These are phyloP conservation scores for Claviceps africana DNA, from an alignment of 2,329 filamentous ascomycete genomes.

Conservation along the genomic window DNA sequence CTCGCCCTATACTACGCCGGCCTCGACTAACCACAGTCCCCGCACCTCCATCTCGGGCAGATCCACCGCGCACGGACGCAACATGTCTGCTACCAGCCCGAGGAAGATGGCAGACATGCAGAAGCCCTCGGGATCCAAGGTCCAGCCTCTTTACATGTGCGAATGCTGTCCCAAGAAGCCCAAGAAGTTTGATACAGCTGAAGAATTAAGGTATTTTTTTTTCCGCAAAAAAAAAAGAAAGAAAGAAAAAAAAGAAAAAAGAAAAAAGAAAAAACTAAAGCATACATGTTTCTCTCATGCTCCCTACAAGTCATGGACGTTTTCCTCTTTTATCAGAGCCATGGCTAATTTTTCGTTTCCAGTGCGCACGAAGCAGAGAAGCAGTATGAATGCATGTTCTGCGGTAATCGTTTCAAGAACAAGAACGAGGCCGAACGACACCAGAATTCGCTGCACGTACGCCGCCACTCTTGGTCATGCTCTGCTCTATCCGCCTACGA, in stretches of 20 bases:
- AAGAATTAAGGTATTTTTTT: constrained; percentile 82
- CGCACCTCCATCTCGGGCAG: constrained; percentile 29
- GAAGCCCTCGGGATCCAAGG: constrained; percentile 32
- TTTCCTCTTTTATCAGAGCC: too few relatives aligned
- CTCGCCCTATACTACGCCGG: constrained; percentile 35
- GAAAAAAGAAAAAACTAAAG: too few relatives aligned
- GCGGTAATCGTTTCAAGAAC: constrained; percentile 94
- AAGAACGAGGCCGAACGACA: constrained; percentile 97
- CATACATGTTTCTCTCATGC: too few relatives aligned
- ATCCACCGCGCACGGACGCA: constrained; percentile 29
- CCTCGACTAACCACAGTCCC: constrained; percentile 36
- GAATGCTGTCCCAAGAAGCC: constrained; percentile 96
- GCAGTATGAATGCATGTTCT: constrained; percentile 87
- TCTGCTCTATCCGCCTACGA: constrained; percentile 66
- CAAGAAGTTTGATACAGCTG: constrained; percentile 78
- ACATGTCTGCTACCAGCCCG: constrained; percentile 33
- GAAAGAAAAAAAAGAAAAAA: too few relatives aligned
- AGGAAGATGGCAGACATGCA: constrained; percentile 37
- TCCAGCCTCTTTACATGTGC: constrained; percentile 52
- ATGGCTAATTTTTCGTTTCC: constrained; percentile 1
- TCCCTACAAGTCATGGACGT: too few relatives aligned
- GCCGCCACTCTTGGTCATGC: constrained; percentile 93
- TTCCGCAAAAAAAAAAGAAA: too few relatives aligned
- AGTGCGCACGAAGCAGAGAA: constrained; percentile 89
- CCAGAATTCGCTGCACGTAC: constrained; percentile 85